Evolutionary conservation across 305 asterid genomes (phyloP).

Genomic region (Fraxinus angustifolia): DNA sequence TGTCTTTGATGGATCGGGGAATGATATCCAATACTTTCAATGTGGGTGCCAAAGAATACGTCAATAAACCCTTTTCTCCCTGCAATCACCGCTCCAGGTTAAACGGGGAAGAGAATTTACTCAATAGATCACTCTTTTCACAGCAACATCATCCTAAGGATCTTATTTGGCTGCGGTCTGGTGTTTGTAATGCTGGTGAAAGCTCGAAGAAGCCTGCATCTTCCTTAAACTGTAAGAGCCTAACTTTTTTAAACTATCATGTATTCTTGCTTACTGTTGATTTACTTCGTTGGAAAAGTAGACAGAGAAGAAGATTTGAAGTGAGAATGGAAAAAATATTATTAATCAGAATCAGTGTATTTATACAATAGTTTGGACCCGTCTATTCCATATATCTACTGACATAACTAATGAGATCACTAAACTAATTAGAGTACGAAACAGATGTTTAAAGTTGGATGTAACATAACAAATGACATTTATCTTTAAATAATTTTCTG

Average conservation of each 20-base stretch:
- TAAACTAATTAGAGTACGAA: background rate
- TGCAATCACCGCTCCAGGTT: slow-evolving; percentile 42
- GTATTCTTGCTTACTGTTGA: background rate
- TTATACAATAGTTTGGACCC: background rate
- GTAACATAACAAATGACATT: background rate
- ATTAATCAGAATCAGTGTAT: background rate
- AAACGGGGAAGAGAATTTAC: slow-evolving; percentile 31
- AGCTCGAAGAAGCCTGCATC: slow-evolving; percentile 34
- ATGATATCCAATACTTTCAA: slow-evolving; percentile 32
- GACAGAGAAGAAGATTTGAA: background rate
- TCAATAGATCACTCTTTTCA: slow-evolving; percentile 24
- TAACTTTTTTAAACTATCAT: background rate
- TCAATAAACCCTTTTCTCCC: slow-evolving; percentile 40
- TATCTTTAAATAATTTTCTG: background rate
- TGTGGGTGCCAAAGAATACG: slow-evolving; percentile 34
- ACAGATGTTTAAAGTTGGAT: background rate
- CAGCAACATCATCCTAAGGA: slow-evolving; percentile 30
- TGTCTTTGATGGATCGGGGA: slow-evolving; percentile 67
- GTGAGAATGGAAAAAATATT: background rate
- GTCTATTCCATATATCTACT: background rate
- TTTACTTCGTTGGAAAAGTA: background rate
- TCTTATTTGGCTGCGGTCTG: slow-evolving; percentile 18
- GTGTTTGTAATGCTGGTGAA: slow-evolving; percentile 28
- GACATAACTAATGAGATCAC: background rate
- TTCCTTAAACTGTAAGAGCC: background rate